These are phyloP conservation scores for Xylariaceae sp. DNA, from an alignment of 2,329 filamentous ascomycete genomes.

Conservation along the genomic window DNA sequence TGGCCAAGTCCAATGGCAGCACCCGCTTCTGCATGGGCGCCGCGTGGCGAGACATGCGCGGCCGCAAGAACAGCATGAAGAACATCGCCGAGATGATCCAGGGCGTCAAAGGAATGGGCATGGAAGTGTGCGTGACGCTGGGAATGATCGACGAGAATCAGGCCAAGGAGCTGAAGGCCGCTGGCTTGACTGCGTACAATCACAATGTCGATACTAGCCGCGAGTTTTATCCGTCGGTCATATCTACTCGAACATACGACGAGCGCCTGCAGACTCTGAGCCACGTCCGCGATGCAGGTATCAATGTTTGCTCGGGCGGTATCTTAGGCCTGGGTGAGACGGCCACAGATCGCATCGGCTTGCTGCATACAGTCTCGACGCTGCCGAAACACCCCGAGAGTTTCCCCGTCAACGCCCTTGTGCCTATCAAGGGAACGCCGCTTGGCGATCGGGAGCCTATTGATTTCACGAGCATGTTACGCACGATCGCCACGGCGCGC, in stretches of 20 bases:
- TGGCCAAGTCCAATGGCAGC: constrained; percentile 78
- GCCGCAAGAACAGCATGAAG: constrained; percentile 76
- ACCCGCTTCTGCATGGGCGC: constrained; percentile 95
- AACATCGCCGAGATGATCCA: constrained; percentile 85
- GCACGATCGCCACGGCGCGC: constrained; percentile 80
- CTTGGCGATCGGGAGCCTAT: constrained; percentile 72
- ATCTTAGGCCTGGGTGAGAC: constrained; percentile 84
- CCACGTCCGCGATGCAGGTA: constrained; percentile 79
- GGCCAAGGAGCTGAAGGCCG: constrained; percentile 77
- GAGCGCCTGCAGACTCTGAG: constrained; percentile 77
- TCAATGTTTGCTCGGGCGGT: constrained; percentile 87
- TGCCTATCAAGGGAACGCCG: constrained; percentile 87
- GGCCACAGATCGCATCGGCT: constrained; percentile 73
- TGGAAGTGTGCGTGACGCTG: constrained; percentile 91
- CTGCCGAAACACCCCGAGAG: constrained; percentile 82
- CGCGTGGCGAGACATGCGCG: constrained; percentile 91
- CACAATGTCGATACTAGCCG: constrained; percentile 90
- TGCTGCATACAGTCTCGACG: constrained; percentile 79
- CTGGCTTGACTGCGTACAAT: constrained; percentile 87
- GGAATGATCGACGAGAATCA: constrained; percentile 86
- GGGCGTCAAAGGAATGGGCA: constrained; percentile 75
- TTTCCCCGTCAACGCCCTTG: constrained; percentile 87
- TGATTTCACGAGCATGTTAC: constrained; percentile 72
- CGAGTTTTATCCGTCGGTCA: constrained; percentile 84
- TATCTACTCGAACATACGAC: constrained; percentile 83